Evolutionary conservation across 2,329 filamentous ascomycete species (phyloP).

Genomic region (Colletotrichum lini): DNA sequence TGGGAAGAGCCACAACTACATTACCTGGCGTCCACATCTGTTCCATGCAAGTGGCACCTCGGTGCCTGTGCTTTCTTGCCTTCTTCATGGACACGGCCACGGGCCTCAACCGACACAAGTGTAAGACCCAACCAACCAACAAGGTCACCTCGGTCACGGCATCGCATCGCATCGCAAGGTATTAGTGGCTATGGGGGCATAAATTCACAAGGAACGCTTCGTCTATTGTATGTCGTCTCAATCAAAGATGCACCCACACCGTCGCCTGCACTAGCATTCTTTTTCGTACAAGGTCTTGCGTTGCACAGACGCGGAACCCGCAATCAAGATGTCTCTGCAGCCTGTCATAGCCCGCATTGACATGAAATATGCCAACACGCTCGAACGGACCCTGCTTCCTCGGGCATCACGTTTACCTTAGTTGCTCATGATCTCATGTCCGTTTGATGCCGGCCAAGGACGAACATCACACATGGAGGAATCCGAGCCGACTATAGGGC

Average conservation of each 20-base stretch:
- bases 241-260: constrained; percentile 1
- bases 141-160: constrained; percentile 10
- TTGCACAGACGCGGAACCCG: background rate
- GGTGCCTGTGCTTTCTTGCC: constrained; percentile 19
- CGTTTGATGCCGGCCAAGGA: background rate
- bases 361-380: background rate
- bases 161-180: constrained; percentile 4
- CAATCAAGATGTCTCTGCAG: background rate
- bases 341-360: constrained; percentile 1
- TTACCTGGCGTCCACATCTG: constrained; percentile 11
- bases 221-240: constrained; percentile 2
- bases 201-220: constrained; percentile 4
- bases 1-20: constrained; percentile 6
- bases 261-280: background rate
- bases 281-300: background rate
- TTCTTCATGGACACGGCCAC: constrained; percentile 9
- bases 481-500: background rate
- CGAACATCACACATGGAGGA: background rate
- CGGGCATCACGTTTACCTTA: background rate
- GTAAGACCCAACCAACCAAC: background rate
- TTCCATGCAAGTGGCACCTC: constrained; percentile 27
- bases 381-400: background rate
- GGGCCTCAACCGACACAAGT: constrained; percentile 8
- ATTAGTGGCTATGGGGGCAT: background rate
- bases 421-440: background rate